Percentiles rank a stretch among this genome's conserved stretches.
These are phyloP conservation scores for Tetradesmus lagerheimii DNA, from an alignment of 139 green algal genomes.

Conservation along the genomic window DNA sequence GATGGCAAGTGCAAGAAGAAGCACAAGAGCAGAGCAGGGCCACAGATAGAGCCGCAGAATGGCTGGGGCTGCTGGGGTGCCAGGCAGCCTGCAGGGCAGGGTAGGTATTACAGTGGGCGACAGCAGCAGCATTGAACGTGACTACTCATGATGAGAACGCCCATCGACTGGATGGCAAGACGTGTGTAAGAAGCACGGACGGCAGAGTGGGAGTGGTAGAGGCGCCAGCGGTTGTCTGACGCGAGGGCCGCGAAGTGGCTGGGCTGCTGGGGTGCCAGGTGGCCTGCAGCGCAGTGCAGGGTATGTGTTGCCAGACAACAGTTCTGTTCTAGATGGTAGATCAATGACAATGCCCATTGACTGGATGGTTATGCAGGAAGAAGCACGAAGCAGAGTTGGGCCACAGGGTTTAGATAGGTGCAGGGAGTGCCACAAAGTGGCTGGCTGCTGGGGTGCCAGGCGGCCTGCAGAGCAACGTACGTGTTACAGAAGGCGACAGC, in stretches of 20 bases:
- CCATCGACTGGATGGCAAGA: background rate
- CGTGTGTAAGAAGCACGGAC: too few relatives aligned
- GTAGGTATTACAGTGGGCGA: background rate
- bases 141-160: background rate
- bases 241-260: conserved; percentile 46
- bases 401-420: too few relatives aligned
- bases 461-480: too few relatives aligned
- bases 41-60: conserved; percentile 51
- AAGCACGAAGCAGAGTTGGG: too few relatives aligned
- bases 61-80: conserved; percentile 43
- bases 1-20: too few relatives aligned
- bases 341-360: too few relatives aligned
- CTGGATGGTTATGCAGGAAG: too few relatives aligned
- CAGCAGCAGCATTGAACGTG: background rate
- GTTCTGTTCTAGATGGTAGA: too few relatives aligned
- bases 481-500: background rate
- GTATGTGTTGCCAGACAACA: too few relatives aligned
- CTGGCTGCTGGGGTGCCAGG: too few relatives aligned
- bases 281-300: conserved; percentile 24
- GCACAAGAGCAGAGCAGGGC: too few relatives aligned
- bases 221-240: conserved; percentile 45
- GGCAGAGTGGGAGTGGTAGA: conserved; percentile 45
- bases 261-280: conserved; percentile 45
- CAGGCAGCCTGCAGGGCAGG: background rate
- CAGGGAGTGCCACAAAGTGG: too few relatives aligned